phyloP scores from a whole-genome alignment of 148 eudicot species.

The Fallopia convolvulus region DNA sequence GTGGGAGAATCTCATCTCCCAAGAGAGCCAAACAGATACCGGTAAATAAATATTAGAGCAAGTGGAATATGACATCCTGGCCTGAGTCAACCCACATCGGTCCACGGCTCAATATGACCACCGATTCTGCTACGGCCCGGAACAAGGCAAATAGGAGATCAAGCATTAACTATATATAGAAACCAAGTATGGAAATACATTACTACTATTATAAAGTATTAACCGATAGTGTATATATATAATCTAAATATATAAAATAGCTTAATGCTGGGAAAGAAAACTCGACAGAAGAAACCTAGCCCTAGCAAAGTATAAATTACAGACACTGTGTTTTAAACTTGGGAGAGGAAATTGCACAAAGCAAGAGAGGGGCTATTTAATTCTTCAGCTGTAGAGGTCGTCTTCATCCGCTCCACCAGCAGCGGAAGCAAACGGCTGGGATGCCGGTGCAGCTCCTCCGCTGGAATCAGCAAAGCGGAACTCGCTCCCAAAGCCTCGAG shows the following conservation, averaged over 20 bases:
- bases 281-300: no score
- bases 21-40: neutral
- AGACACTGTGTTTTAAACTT: neutral
- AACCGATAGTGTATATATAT: no score
- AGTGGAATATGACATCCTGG: no score
- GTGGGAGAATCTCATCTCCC: neutral
- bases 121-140: no score
- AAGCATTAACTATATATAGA: neutral
- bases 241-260: no score
- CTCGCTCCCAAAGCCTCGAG: slow-evolving; percentile 72
- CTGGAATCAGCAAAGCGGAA: slow-evolving; percentile 43
- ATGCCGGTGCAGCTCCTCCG: slow-evolving; percentile 26
- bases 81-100: no score
- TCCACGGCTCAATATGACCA: neutral
- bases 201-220: neutral
- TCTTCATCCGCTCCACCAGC: slow-evolving; percentile 81
- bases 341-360: no score
- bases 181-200: neutral
- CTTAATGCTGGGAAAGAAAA: no score
- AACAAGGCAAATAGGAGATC: no score
- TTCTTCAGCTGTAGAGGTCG: slow-evolving; percentile 54
- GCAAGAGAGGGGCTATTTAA: no score
- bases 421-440: slow-evolving; percentile 61
- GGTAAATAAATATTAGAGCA: no score
- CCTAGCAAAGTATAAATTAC: no score